Evolutionary conservation across 306 rosid species (phyloP), one percentile per base, ranked within the genome.

Genomic region (Begonia fuchsioides): DNA sequence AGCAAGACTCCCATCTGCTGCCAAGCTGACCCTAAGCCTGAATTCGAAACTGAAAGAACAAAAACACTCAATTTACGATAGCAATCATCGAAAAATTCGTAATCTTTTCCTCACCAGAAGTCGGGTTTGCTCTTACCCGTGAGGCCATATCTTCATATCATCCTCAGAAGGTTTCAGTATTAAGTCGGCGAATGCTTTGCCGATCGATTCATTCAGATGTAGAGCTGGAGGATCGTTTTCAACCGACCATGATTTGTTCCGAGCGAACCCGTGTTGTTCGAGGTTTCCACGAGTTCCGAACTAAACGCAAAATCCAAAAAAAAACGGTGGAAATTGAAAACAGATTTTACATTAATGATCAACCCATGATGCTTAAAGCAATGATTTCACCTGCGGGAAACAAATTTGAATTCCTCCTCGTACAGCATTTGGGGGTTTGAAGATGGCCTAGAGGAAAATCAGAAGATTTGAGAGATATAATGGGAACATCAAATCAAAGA

Each of bases 341-440:
- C 44, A 32, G 18, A 13, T 38, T 45, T 50, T 41, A 15, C 11
- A 55, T 9, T 26, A 55, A 35, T 1, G 39, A 44, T 43, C 50
- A 39, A 9, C 17, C 14, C 13, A 54, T 8, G 35, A 20, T 15
- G 11, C 8, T 39, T 32, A 18, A 17, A 20, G n/a, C 17, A 45
- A 47, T 6, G 39, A 10, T 26, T 26, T 18, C 64, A 83, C 95
- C 85, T 90, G 95, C 14, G 98, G 95, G 43, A 90, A 90, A 61
- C 98, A 85, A 47, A 85, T 79, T 61, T 87, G 87, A 56, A 90
- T 85, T 64, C 98, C 98, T 65, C 95, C 98, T 63, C 95, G 55
- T 3, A 84, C 87, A 43, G 95, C 79, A 38, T 54, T 73, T 3
- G 98, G 94, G 43, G 92, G 94, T 68, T 53, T 71, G 51, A 77